Percentiles rank a stretch among this genome's conserved stretches.
Evolutionary conservation across 2,329 filamentous ascomycete genomes (phyloP).

Genomic region (Scopulariopsis brevicaulis): DNA sequence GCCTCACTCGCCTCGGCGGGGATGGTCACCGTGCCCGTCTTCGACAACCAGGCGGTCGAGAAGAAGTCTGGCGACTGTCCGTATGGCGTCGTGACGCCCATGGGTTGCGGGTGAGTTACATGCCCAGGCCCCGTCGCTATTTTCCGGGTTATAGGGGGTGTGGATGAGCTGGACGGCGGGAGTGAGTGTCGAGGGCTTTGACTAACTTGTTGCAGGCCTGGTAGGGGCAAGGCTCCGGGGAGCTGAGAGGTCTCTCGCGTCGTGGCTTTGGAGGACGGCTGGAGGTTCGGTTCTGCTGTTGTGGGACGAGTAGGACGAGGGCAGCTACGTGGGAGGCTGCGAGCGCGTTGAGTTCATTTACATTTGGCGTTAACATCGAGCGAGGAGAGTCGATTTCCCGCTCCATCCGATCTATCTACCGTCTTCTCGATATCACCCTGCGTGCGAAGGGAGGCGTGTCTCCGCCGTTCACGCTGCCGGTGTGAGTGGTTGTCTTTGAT

Average conservation of each 20-base stretch:
- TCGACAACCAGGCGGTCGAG: constrained; percentile 36
- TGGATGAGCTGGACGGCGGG: background rate
- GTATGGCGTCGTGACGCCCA: constrained; percentile 42
- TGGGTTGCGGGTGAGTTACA: constrained; percentile 41
- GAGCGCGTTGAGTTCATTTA: background rate
- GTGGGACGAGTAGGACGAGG: background rate
- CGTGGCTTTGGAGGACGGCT: background rate
- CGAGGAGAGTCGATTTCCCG: background rate
- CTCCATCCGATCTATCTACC: too few relatives aligned
- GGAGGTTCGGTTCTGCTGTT: background rate
- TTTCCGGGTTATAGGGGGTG: background rate
- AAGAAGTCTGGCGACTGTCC: constrained; percentile 37
- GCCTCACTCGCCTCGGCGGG: constrained; percentile 37
- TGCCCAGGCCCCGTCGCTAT: background rate
- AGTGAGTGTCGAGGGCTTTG: background rate
- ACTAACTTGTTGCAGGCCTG: background rate
- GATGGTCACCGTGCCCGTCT: constrained; percentile 43
- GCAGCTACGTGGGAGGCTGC: background rate
- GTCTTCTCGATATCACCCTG: background rate
- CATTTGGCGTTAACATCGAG: background rate
- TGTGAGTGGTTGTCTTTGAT: background rate
- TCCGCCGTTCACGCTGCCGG: background rate
- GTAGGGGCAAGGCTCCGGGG: background rate
- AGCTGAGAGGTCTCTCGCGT: background rate
- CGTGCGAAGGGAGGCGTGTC: background rate